Conservation (phyloP, 352 stramenopile species). For the Pilasporangium apinafurcum region DNA sequence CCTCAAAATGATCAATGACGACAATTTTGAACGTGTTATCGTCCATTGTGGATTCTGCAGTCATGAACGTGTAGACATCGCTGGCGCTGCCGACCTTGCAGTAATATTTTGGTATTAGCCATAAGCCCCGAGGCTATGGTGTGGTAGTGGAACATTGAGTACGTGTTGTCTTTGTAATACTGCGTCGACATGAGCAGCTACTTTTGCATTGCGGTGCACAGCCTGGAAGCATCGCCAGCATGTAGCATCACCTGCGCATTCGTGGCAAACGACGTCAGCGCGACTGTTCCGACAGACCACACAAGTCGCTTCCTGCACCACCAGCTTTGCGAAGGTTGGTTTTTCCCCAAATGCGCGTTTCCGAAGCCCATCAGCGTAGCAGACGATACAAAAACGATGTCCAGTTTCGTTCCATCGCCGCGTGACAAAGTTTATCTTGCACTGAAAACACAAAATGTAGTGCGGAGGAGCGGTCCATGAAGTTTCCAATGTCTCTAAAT, state of each 20-base stretch:
- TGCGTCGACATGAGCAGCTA: conserved; percentile 18
- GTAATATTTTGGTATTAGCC: conserved; percentile 26
- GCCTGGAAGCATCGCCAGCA: conserved; percentile 42
- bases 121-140: conserved; percentile 22
- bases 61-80: conserved; percentile 27
- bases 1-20: conserved; percentile 33
- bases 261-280: conserved; percentile 39
- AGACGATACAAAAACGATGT: conserved; percentile 50
- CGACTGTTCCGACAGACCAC: conserved; percentile 44
- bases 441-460: conserved; percentile 47
- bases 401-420: conserved; percentile 37
- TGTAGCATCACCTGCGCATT: conserved; percentile 43
- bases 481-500: conserved; percentile 17
- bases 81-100: conserved; percentile 19
- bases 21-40: conserved; percentile 19
- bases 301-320: conserved; percentile 44
- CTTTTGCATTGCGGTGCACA: conserved; percentile 30
- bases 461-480: conserved; percentile 41
- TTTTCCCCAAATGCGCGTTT: conserved; percentile 2
- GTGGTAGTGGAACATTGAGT: conserved; percentile 41
- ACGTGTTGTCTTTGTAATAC: conserved; percentile 19
- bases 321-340: conserved; percentile 52
- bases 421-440: conserved; percentile 47
- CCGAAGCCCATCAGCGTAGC: conserved; percentile 30
- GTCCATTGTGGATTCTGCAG: conserved; percentile 18